Conservation (phyloP, 768 basidiomycete genomes). For the Xerocomellus chrysenteron region DNA sequence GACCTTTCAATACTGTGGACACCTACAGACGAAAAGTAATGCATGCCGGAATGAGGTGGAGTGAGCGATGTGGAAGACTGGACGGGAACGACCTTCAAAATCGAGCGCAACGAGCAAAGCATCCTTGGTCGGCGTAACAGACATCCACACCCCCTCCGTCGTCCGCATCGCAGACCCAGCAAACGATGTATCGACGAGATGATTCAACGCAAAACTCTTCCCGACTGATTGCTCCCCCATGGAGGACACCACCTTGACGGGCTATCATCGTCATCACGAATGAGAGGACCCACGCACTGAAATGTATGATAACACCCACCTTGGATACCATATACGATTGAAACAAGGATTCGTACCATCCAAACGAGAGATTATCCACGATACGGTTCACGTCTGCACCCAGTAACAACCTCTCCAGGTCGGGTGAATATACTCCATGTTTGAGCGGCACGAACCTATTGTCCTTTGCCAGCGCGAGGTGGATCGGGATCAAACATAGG, state of each 20-base stretch:
- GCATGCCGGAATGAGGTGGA: neutral
- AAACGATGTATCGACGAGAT: conserved; percentile 63
- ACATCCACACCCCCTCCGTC: conserved; percentile 69
- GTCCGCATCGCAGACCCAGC: conserved; percentile 67
- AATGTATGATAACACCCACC: conserved; percentile 26
- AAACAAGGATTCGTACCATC: conserved; percentile 66
- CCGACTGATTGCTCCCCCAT: conserved; percentile 72
- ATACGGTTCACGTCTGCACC: conserved; percentile 61
- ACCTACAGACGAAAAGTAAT: conserved; percentile 27
- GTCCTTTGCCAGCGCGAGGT: conserved; percentile 57
- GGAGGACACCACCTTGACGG: conserved; percentile 63
- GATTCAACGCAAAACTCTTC: conserved; percentile 58
- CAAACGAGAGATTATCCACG: conserved; percentile 54
- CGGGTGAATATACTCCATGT: conserved; percentile 51
- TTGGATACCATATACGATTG: conserved; percentile 60
- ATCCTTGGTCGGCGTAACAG: conserved; percentile 58
- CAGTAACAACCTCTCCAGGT: conserved; percentile 50
- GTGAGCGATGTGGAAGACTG: neutral
- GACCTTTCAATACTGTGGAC: conserved; percentile 66
- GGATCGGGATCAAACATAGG: conserved; percentile 62
- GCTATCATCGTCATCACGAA: conserved; percentile 32
- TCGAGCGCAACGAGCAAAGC: conserved; percentile 57
- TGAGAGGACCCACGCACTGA: accelerated
- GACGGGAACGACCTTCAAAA: conserved; percentile 49
- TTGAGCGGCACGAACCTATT: conserved; percentile 63